A percentile compares a stretch with the other conserved stretches of the same genome.
Conservation (phyloP, 805 yeast species). For the Saturnispora ahearnii region DNA sequence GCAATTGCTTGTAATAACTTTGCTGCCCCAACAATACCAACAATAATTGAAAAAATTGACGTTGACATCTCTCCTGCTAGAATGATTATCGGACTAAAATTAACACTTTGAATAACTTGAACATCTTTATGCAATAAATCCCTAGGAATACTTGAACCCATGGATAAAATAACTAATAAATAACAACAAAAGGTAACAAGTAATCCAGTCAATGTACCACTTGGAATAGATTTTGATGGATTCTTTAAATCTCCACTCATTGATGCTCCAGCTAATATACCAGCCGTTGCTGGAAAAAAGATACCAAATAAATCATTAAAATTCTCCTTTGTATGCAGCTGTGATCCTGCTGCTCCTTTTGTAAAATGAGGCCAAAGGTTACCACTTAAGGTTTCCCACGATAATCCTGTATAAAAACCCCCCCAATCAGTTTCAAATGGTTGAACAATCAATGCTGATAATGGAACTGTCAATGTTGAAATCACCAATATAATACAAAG, state of each 20-base stretch:
- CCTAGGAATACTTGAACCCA: slow-evolving; percentile 78
- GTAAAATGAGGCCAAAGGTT: slow-evolving; percentile 79
- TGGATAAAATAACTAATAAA: slow-evolving; percentile 66
- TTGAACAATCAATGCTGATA: slow-evolving; percentile 56
- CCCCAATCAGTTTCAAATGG: slow-evolving; percentile 54
- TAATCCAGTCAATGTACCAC: slow-evolving; percentile 86
- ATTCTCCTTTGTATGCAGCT: slow-evolving; percentile 50
- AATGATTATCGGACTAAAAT: slow-evolving; percentile 56
- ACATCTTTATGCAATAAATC: slow-evolving; percentile 67
- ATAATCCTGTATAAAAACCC: slow-evolving; percentile 57
- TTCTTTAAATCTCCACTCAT: slow-evolving; percentile 90
- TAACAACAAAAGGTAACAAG: slow-evolving; percentile 70
- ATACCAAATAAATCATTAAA: slow-evolving; percentile 86
- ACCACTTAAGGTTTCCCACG: slow-evolving; percentile 53
- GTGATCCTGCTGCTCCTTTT: slow-evolving; percentile 87
- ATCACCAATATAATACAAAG: slow-evolving; percentile 57
- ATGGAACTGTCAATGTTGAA: slow-evolving; percentile 74
- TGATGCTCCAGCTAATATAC: slow-evolving; percentile 96
- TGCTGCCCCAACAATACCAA: slow-evolving; percentile 95
- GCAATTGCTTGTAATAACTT: slow-evolving; percentile 86
- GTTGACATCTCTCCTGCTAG: slow-evolving; percentile 89
- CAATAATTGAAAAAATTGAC: slow-evolving; percentile 83
- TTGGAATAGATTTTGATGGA: slow-evolving; percentile 86
- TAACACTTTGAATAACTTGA: slow-evolving; percentile 78
- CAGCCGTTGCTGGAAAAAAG: slow-evolving; percentile 97